Evolutionary conservation across 768 basidiomycete species (phyloP).

Genomic region (Mycena sanguinolenta): DNA sequence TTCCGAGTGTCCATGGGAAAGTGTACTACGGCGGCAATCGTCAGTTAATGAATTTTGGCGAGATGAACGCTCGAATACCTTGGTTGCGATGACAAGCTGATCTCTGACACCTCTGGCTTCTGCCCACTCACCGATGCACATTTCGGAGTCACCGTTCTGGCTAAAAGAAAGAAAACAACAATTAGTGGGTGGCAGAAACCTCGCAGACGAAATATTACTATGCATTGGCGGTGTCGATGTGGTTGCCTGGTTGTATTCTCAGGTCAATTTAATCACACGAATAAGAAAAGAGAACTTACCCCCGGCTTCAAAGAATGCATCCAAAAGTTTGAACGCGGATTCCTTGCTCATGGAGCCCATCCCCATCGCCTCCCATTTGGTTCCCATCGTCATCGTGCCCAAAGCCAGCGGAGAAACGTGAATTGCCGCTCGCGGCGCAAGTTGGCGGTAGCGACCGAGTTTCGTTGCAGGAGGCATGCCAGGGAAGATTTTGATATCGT

Average conservation of each 20-base stretch:
- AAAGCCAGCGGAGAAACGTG: slow-evolving; percentile 60
- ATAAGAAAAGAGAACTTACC: not conserved
- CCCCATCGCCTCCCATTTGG: slow-evolving; percentile 47
- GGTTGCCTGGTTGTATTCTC: not conserved
- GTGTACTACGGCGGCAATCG: slow-evolving; percentile 54
- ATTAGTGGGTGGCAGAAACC: not conserved
- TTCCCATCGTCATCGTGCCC: slow-evolving; percentile 59
- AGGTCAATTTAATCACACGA: not conserved
- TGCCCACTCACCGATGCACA: not conserved
- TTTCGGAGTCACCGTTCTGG: not conserved
- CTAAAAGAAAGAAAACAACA: not conserved
- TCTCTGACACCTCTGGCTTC: not conserved
- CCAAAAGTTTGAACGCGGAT: not conserved
- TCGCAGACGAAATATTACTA: not conserved
- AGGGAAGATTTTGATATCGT: not conserved
- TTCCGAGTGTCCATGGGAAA: slow-evolving; percentile 39
- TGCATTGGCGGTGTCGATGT: not conserved
- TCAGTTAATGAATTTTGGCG: not conserved
- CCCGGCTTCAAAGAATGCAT: slow-evolving; percentile 7
- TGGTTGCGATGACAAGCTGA: not conserved
- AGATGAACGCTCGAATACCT: not conserved
- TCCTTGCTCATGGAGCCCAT: slow-evolving; percentile 10
- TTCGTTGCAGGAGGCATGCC: slow-evolving; percentile 28
- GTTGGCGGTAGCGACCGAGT: slow-evolving; percentile 50
- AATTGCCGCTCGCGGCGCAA: slow-evolving; percentile 54